Evolutionary conservation across 352 stramenopile genomes (phyloP), one percentile per base, ranked within the genome.

Genomic region (Sclerospora graminicola): DNA sequence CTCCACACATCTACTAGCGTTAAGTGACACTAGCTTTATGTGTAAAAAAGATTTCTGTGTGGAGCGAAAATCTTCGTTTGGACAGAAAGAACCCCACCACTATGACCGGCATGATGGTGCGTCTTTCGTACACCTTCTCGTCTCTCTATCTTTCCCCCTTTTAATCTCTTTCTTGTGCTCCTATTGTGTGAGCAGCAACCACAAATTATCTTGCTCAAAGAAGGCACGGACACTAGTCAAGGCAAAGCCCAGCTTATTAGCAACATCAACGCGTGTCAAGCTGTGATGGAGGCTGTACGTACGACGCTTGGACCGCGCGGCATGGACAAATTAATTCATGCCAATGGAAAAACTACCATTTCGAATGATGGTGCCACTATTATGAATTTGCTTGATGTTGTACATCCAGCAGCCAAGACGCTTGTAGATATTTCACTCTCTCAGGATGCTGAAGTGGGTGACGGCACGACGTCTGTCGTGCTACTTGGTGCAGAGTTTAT

Each of bases 251-350:
- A 98, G 70, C 73, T 97, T 39, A 95, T 98, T 43, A 96, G 82
- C 70, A 89, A 89, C 62, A 88, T 88, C 56, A 88, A 89, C 52
- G 76, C 78, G 15, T 88, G 80, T 47, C 78, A 98, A 65, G 95
- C 95, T 18, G 89, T 99, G 33, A 96, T 95, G 59, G 95, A 99
- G 63, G 88, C 94, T 41, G 86, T 99, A 40, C 84, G 94, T 45
- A 98, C 96, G 20, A 99, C 95, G 9, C 74, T 99, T 19, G 96
- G 96, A 16, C 96, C 95, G 19, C 85, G 95, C 20, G 96, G 96
- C 49, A 99, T 99, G 94, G 96, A 99, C 79, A 99, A 99, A 66
- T 79, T 99, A n/a, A 92, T 99, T 31, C 94, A 97, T 53, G 72
- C 91, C 20, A 80, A 82, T 41, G 72, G 68, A 41, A 88, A 85